Conservation (phyloP, 192 early-diverging fungal genomes). For the Geranomyces michiganensis region DNA sequence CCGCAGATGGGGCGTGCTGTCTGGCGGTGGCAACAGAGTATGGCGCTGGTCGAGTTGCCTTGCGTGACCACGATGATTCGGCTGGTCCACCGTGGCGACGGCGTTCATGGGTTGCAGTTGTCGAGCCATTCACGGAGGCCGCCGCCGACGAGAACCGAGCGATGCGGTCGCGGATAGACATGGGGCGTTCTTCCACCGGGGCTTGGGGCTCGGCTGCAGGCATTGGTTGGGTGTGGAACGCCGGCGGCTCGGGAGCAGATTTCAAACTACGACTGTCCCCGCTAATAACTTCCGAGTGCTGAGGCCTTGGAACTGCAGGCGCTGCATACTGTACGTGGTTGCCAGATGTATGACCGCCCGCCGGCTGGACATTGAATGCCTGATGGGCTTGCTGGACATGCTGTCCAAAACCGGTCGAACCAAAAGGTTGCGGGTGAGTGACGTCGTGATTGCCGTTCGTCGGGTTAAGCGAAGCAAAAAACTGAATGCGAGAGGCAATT, state of each 20-base stretch:
- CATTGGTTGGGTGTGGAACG: neutral
- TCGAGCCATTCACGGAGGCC: neutral
- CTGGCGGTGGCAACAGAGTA: neutral
- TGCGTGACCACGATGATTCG: neutral
- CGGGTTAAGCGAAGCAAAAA: constrained; percentile 11
- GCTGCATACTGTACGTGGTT: neutral
- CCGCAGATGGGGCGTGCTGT: neutral
- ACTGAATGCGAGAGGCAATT: constrained; percentile 23
- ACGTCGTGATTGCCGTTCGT: neutral
- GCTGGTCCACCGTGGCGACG: neutral
- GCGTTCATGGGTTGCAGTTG: no score
- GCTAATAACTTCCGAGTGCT: no score
- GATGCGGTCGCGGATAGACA: neutral
- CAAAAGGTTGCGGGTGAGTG: no score
- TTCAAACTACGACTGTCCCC: no score
- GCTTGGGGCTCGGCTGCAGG: neutral
- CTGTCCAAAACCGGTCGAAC: no score
- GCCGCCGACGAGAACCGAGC: neutral
- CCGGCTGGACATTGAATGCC: neutral
- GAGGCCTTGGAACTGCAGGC: no score
- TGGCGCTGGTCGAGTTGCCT: neutral
- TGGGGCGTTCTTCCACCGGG: neutral
- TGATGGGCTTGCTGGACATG: neutral
- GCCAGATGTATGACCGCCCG: neutral
- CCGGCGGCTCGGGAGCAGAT: neutral